Evolutionary conservation across 129 eudicot species (phyloP).

Genomic region (Arctium lappa): DNA sequence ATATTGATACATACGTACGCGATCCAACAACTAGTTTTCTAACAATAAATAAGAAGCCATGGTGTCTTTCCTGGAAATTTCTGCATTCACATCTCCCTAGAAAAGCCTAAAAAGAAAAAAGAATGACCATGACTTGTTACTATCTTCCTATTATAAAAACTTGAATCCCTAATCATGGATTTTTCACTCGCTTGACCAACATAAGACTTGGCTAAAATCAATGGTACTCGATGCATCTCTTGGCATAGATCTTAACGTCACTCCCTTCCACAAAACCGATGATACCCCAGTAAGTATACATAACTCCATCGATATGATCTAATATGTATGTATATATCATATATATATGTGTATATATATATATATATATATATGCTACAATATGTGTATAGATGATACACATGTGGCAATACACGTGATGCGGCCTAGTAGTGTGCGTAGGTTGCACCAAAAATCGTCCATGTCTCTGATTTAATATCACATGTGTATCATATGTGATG

Average conservation of each 20-base stretch:
- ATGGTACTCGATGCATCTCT: slow-evolving; percentile 1
- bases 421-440: no score
- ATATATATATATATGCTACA: no score
- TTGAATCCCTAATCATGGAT: background rate
- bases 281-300: slow-evolving; percentile 18
- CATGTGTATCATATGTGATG: no score
- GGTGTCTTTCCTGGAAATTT: slow-evolving; percentile 17
- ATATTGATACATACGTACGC: background rate
- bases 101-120: background rate
- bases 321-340: no score
- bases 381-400: no score
- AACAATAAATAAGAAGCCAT: slow-evolving; percentile 7
- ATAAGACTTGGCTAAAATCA: slow-evolving; percentile 6
- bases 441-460: no score
- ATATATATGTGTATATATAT: background rate
- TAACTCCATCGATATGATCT: background rate
- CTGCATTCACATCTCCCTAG: background rate
- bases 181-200: slow-evolving; percentile 7
- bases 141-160: slow-evolving; percentile 10
- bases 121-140: slow-evolving; percentile 19
- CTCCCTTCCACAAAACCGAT: slow-evolving; percentile 13
- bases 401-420: no score
- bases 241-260: slow-evolving; percentile 26
- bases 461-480: no score
- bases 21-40: background rate